phyloP scores from a whole-genome alignment of 2,329 filamentous ascomycete genomes.

The Cladosporium sp. region DNA sequence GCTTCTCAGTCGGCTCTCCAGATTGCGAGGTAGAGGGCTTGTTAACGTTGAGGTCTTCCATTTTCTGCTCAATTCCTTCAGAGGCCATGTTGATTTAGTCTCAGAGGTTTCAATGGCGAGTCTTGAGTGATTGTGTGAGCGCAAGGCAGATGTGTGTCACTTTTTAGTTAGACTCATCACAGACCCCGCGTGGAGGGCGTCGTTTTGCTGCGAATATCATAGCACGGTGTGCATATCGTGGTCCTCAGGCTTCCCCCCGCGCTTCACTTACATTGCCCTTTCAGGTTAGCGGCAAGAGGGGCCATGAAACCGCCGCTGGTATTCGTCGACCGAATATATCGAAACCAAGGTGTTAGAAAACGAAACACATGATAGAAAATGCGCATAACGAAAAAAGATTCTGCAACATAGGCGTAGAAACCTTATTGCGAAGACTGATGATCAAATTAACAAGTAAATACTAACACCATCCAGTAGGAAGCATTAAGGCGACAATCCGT shows the following conservation, averaged over 20 bases:
- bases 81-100: constrained; percentile 14
- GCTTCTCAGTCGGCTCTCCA: constrained; percentile 25
- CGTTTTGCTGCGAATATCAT: background rate
- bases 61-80: constrained; percentile 24
- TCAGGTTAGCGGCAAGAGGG: no score
- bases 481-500: no score
- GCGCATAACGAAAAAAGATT: no score
- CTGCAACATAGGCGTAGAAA: no score
- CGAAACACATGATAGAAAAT: no score
- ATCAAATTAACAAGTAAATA: no score
- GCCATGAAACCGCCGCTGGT: no score
- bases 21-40: constrained; percentile 15
- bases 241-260: background rate
- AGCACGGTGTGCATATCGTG: background rate
- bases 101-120: constrained; percentile 2
- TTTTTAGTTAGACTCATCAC: background rate
- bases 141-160: background rate
- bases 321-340: no score
- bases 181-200: background rate
- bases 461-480: no score
- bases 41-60: constrained; percentile 24
- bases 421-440: background rate
- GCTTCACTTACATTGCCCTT: no score
- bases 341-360: no score
- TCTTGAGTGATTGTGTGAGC: background rate